Evolutionary conservation across 176 grass and related monocot species (phyloP).

Genomic region (Ensete ventricosum): DNA sequence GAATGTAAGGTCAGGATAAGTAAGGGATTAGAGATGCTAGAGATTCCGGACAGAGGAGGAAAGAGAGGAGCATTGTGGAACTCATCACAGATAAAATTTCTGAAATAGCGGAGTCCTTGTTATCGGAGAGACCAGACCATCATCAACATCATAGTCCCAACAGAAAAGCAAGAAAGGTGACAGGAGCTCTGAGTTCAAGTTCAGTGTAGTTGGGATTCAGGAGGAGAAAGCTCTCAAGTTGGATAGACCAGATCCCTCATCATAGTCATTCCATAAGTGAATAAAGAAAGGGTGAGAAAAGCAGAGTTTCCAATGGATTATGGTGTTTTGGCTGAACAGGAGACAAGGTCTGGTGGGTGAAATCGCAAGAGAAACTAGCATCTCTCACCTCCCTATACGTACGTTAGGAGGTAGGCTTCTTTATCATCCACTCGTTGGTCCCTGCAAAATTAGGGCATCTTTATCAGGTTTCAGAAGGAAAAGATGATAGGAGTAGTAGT

Average conservation of each 20-base stretch:
- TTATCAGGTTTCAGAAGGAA: neutral
- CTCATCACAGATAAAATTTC: neutral
- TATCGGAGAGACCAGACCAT: neutral
- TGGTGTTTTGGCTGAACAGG: neutral
- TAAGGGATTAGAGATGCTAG: slow-evolving; percentile 2
- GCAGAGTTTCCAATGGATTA: no score
- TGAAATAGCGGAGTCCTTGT: neutral
- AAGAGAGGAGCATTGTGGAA: slow-evolving; percentile 22
- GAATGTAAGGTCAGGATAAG: neutral
- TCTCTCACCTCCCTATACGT: slow-evolving; percentile 57
- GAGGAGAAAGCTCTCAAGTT: neutral
- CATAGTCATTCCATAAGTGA: neutral
- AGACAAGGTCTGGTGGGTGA: slow-evolving; percentile 26
- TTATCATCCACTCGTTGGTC: neutral
- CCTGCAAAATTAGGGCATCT: no score
- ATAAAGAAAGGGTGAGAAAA: neutral
- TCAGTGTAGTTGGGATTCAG: no score
- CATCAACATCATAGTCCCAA: neutral
- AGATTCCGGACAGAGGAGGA: slow-evolving; percentile 3
- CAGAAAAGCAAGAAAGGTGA: neutral
- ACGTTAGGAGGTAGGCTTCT: slow-evolving; percentile 5
- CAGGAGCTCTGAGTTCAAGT: neutral
- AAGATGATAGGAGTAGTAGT: slow-evolving; percentile 10
- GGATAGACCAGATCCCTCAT: neutral
- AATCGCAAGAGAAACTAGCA: slow-evolving; percentile 77